Base-by-base conservation (phyloP, 176 grass and related monocot genomes). In the Elymus sibiricus region DNA sequence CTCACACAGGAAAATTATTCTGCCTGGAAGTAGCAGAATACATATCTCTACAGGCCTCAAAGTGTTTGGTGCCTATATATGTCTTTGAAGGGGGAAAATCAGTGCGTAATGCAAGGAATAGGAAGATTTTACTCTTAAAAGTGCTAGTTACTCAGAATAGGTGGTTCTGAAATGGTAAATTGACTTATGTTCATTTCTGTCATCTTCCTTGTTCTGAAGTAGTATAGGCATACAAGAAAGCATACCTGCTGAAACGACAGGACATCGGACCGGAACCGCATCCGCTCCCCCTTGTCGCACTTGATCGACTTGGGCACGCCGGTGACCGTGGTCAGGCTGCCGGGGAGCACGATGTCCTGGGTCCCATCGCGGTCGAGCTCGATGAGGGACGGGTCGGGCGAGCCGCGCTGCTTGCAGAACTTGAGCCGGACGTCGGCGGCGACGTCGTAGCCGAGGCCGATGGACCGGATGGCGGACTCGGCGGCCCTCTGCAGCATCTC, bases 271-370 rank as follows among this genome's bases (percentile, higher is more conserved):
- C 90, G 90, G 85, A 95, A 98, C 46, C 91, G 85, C 59, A 86
- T 92, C 8, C 94, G 83, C 29, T 98, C 97, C 26, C 97, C 97
- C 73, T 98, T 98, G 59, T 98, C 97, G 31, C 94, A 98, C 87
- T 95, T 95, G 21, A 98, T 95, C 1, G 83, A 95, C 67, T 77
- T 94, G 2, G 94, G 72, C 60, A 92, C 93, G 13, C 82, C 61
- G 17, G 92, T 9, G 39, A 98, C 87, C 0, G 17, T 58, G 8
- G 68, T 83, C 3, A 94, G 55, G 34, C 85, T 92, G 35, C 97
- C 94, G 6, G 97, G 97, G 27, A 98, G 88, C 80, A 92, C 59
- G 37, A 94, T 90, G 14, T 94, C 90, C 39, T 98, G 97, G 17
- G 81, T 32, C 46, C 89, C 76, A 1, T 74, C 77, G 60, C 83